Conservation (phyloP, 2,329 filamentous ascomycete species). For the Ilyonectria robusta region DNA sequence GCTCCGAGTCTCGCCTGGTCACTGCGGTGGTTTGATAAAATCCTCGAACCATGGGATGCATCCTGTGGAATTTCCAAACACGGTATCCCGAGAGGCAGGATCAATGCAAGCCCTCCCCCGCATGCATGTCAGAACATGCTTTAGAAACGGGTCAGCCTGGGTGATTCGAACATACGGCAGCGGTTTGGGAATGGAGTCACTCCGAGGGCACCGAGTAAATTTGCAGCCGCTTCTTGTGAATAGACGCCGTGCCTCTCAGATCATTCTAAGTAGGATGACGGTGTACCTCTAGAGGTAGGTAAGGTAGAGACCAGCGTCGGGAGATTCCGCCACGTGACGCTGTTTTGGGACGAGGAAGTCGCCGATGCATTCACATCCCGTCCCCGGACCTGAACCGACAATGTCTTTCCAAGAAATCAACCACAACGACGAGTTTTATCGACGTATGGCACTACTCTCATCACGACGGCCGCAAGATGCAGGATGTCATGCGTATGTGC, state of each 20-base stretch:
- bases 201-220: neutral
- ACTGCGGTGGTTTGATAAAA: conserved; percentile 25
- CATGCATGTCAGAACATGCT: conserved; percentile 8
- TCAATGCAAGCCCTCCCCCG: conserved; percentile 25
- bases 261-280: neutral
- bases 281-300: neutral
- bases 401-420: neutral
- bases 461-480: neutral
- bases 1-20: conserved; percentile 10
- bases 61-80: conserved; percentile 29
- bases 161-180: neutral
- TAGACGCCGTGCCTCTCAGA: neutral
- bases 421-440: neutral
- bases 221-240: too few species aligned
- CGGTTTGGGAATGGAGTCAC: neutral
- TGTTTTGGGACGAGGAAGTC: conserved; percentile 16
- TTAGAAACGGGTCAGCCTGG: conserved; percentile 29
- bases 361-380: neutral
- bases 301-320: conserved; percentile 26
- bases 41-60: conserved; percentile 23
- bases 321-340: conserved; percentile 38
- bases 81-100: conserved; percentile 16
- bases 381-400: conserved; percentile 10
- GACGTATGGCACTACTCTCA: neutral
- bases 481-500: conserved; percentile 4